Evolutionary conservation across 1,284 basidiomycete genomes (phyloP).

Genomic region (Anthracocystis setariae): DNA sequence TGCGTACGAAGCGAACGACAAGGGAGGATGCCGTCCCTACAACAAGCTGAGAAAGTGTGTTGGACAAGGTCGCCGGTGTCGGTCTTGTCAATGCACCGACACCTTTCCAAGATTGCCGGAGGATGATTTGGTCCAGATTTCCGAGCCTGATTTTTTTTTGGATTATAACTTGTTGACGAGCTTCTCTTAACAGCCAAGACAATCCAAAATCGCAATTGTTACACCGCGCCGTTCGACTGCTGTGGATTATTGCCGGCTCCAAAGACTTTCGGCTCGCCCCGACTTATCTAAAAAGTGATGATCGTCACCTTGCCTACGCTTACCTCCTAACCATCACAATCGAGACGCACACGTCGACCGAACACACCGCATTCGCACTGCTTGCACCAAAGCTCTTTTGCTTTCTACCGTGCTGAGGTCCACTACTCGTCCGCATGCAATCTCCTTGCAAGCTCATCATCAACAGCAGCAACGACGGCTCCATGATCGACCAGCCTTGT

Average conservation of each 20-base stretch:
- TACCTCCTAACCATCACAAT: too few relatives aligned
- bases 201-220: neutral
- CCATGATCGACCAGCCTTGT: slow-evolving; percentile 25
- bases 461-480: slow-evolving; percentile 6
- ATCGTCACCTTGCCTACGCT: too few relatives aligned
- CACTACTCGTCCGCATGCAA: slow-evolving; percentile 25
- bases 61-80: slow-evolving; percentile 3
- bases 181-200: neutral
- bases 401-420: slow-evolving; percentile 24
- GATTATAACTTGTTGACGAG: neutral
- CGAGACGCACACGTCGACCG: neutral
- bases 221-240: too few relatives aligned
- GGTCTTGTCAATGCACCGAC: neutral
- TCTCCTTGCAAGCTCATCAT: slow-evolving; percentile 10
- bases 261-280: too few relatives aligned
- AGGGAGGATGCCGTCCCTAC: neutral
- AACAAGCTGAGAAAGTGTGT: neutral
- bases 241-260: too few relatives aligned
- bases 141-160: neutral
- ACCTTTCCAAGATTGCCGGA: neutral
- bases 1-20: too few relatives aligned
- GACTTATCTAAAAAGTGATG: too few relatives aligned
- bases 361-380: too few relatives aligned
- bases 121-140: slow-evolving; percentile 1
- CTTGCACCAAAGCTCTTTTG: slow-evolving; percentile 3